Conservation (phyloP, 768 basidiomycete species). For the Trametes villosa region DNA sequence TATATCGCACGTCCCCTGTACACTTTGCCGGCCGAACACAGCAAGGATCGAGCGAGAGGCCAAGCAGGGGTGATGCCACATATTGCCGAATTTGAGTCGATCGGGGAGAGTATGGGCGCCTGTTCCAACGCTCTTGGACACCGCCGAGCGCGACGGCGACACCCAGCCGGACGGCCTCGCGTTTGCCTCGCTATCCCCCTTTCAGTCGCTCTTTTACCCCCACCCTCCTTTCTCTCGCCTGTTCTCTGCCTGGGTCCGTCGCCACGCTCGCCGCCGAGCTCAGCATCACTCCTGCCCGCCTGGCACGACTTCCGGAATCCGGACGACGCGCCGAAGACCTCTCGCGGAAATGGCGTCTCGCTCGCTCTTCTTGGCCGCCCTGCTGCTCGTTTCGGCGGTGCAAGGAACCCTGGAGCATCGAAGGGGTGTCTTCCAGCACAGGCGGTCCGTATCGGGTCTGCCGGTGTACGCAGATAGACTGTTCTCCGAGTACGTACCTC, state of each 20-base stretch:
- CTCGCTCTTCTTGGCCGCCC: background rate
- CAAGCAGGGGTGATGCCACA: too few relatives aligned
- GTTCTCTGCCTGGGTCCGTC: background rate
- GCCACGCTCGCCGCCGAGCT: background rate
- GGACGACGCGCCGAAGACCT: background rate
- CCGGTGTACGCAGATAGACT: background rate
- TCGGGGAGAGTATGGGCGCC: background rate
- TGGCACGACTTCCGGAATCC: background rate
- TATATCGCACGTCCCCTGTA: background rate
- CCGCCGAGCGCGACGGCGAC: conserved; percentile 3
- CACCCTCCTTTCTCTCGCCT: background rate
- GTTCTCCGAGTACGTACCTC: background rate
- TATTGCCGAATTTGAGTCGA: conserved; percentile 4
- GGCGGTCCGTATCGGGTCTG: background rate
- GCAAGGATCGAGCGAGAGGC: background rate
- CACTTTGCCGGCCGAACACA: background rate
- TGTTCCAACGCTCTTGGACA: background rate
- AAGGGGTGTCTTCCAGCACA: background rate
- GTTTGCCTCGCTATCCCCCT: conserved; percentile 17
- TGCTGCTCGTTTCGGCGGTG: background rate
- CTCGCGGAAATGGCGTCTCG: background rate
- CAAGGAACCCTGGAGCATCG: background rate
- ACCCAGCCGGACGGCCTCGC: conserved; percentile 13
- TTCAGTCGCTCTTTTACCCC: conserved; percentile 8
- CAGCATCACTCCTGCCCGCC: background rate